These are phyloP conservation scores for Paramecium primaurelia DNA, from an alignment of 73 alveolate species.

Conservation along the genomic window DNA sequence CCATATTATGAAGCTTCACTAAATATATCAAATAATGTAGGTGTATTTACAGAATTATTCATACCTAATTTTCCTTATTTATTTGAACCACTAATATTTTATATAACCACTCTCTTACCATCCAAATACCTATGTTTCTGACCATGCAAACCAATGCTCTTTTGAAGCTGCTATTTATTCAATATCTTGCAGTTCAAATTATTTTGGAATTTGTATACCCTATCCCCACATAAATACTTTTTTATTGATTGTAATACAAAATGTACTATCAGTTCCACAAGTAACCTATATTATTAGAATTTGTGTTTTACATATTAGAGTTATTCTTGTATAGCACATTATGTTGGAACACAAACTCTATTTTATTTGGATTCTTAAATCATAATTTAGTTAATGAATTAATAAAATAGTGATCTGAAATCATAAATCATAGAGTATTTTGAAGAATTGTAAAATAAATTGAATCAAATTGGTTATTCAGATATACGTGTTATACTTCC, in stretches of 20 bases:
- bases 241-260: background rate
- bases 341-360: background rate
- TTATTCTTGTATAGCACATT: background rate
- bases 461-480: background rate
- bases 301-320: background rate
- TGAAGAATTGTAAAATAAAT: background rate
- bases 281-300: background rate
- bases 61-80: conserved; percentile 8
- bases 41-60: background rate
- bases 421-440: background rate
- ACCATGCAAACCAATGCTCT: background rate
- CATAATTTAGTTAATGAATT: background rate
- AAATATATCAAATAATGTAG: background rate
- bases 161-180: background rate
- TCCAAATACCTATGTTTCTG: background rate
- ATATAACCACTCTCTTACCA: background rate
- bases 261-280: background rate
- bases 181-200: background rate
- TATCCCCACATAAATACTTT: background rate
- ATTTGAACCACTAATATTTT: background rate
- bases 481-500: background rate
- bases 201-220: background rate
- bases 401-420: background rate
- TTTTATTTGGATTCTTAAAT: background rate
- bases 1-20: conserved; percentile 38